phyloP scores from a whole-genome alignment of 2,329 filamentous ascomycete genomes.

The Phyllosticta paracitricarpa region DNA sequence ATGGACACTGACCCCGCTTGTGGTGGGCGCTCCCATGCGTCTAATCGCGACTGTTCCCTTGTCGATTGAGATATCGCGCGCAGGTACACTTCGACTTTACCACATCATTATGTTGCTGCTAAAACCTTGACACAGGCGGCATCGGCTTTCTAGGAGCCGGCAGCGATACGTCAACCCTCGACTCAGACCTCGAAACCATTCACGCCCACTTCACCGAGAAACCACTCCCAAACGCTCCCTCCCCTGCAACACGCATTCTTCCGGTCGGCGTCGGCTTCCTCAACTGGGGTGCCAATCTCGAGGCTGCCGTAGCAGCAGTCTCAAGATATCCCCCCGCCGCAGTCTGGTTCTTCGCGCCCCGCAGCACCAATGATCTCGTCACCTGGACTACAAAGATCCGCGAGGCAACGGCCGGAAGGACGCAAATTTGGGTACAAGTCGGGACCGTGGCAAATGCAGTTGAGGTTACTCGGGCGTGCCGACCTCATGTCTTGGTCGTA shows the following conservation, averaged over 20 bases:
- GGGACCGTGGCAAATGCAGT: slow-evolving; percentile 49
- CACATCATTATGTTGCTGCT: not conserved
- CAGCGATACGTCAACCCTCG: slow-evolving; percentile 28
- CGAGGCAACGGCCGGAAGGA: slow-evolving; percentile 23
- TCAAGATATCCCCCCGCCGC: slow-evolving; percentile 45
- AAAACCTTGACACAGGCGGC: slow-evolving; percentile 25
- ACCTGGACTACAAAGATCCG: slow-evolving; percentile 24
- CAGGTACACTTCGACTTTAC: slow-evolving; percentile 25
- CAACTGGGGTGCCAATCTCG: slow-evolving; percentile 39
- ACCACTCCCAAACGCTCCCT: slow-evolving; percentile 19
- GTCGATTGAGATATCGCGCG: slow-evolving; percentile 49
- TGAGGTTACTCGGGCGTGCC: slow-evolving; percentile 37
- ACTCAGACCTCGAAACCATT: slow-evolving; percentile 21
- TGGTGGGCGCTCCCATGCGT: slow-evolving; percentile 60
- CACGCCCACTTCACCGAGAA: slow-evolving; percentile 17
- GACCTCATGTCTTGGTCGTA: slow-evolving; percentile 48
- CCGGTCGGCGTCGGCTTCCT: slow-evolving; percentile 55
- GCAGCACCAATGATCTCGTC: slow-evolving; percentile 27
- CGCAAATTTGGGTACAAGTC: slow-evolving; percentile 50
- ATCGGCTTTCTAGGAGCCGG: slow-evolving; percentile 38
- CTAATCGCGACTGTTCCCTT: slow-evolving; percentile 48
- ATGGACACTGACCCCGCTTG: slow-evolving; percentile 49
- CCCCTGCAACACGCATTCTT: slow-evolving; percentile 19
- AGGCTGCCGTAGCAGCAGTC: slow-evolving; percentile 42
- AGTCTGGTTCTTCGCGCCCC: slow-evolving; percentile 58